Evolutionary conservation across 2,329 filamentous ascomycete genomes (phyloP).

Genomic region (Venturia oleaginea): DNA sequence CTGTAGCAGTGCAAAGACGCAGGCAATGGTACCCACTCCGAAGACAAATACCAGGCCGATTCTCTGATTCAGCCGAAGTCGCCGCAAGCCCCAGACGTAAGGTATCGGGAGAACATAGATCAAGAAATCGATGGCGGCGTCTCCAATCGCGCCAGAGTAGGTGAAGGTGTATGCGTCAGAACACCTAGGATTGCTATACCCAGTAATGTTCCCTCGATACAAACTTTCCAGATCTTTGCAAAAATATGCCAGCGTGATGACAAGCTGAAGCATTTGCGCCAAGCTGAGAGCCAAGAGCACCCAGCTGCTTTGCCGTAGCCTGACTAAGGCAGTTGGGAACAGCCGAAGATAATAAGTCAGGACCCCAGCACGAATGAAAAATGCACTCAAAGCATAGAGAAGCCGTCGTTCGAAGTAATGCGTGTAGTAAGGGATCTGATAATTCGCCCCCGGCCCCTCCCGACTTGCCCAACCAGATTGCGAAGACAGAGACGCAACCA

Average conservation of each 20-base stretch:
- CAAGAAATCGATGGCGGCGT: conserved; percentile 10
- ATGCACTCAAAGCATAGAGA: conserved; percentile 11
- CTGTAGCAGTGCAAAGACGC: conserved; percentile 12
- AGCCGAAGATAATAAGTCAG: conserved; percentile 12
- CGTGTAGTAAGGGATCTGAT: conserved; percentile 11
- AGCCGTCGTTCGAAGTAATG: conserved; percentile 13
- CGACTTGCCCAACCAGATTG: conserved; percentile 6
- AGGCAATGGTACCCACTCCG: conserved; percentile 12
- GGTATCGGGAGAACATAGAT: conserved; percentile 13
- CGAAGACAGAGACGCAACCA: conserved; percentile 3
- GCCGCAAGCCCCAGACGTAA: conserved; percentile 11
- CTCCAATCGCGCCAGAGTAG: conserved; percentile 13
- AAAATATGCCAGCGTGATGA: conserved; percentile 6
- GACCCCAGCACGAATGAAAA: conserved; percentile 12
- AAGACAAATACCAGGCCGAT: conserved; percentile 11
- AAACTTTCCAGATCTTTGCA: conserved; percentile 12
- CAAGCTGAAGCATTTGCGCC: conserved; percentile 10
- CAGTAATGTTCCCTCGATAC: conserved; percentile 4
- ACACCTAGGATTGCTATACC: conserved; percentile 11
- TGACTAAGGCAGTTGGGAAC: conserved; percentile 3
- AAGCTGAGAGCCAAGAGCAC: conserved; percentile 7
- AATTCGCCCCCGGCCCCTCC: conserved; percentile 3
- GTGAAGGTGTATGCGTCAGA: conserved; percentile 11
- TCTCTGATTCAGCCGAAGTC: conserved; percentile 10
- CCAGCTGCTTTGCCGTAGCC: conserved; percentile 6